These are phyloP conservation scores for Aspergillus tanneri DNA, from an alignment of 2,329 filamentous ascomycete species.

Conservation along the genomic window DNA sequence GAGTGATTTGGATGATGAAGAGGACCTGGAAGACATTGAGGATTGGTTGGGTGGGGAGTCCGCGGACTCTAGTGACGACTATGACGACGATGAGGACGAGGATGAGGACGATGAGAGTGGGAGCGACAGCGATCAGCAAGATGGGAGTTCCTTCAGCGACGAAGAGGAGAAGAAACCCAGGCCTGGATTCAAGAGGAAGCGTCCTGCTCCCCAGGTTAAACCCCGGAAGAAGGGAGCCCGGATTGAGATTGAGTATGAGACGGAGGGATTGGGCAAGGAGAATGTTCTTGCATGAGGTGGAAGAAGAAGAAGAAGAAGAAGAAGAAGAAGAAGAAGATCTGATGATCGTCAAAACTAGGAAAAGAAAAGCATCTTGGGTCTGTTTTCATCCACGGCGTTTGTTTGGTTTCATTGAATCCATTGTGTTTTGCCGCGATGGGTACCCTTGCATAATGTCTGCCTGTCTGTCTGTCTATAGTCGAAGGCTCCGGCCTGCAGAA, in stretches of 20 bases:
- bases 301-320: not conserved
- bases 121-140: slow-evolving; percentile 48
- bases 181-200: slow-evolving; percentile 58
- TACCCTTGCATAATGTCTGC: slow-evolving; percentile 27
- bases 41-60: slow-evolving; percentile 84
- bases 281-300: slow-evolving; percentile 40
- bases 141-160: slow-evolving; percentile 34
- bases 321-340: not conserved
- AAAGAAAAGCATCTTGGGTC: slow-evolving; percentile 20
- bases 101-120: slow-evolving; percentile 49
- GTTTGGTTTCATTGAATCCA: slow-evolving; percentile 17
- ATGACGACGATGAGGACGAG: slow-evolving; percentile 52
- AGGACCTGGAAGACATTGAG: slow-evolving; percentile 88
- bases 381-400: slow-evolving; percentile 37
- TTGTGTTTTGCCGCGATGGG: slow-evolving; percentile 28
- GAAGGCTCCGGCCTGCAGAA: not conserved
- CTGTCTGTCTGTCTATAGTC: not conserved
- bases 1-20: slow-evolving; percentile 80
- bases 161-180: slow-evolving; percentile 49
- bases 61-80: slow-evolving; percentile 49
- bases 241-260: slow-evolving; percentile 77
- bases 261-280: slow-evolving; percentile 61
- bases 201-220: slow-evolving; percentile 52
- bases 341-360: too few species aligned
- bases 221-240: slow-evolving; percentile 62